Percentiles rank a stretch among this genome's conserved stretches.
Conservation (phyloP, 208 protist species). For the Acanthamoeba castellanii region DNA sequence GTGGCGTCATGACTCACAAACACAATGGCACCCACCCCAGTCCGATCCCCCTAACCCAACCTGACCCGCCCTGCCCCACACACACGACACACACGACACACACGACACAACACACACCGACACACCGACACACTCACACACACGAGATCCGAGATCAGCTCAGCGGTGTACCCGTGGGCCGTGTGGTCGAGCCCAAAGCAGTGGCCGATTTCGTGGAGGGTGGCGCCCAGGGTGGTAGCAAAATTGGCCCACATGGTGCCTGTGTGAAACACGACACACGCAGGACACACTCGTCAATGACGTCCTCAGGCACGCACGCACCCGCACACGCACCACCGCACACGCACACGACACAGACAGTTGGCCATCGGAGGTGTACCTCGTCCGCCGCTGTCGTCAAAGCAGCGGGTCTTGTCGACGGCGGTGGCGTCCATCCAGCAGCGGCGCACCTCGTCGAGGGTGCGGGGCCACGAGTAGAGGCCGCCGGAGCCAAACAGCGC, state of each 20-base stretch:
- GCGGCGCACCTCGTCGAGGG: neutral
- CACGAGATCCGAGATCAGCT: too few relatives aligned
- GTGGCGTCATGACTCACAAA: too few relatives aligned
- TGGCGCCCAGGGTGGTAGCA: neutral
- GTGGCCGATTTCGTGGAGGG: constrained; percentile 19
- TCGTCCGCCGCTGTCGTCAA: neutral
- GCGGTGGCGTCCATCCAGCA: constrained; percentile 11
- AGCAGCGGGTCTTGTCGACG: neutral
- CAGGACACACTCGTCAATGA: too few relatives aligned
- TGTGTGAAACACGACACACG: too few relatives aligned
- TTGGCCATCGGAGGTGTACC: neutral
- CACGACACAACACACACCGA: too few relatives aligned
- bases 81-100: too few relatives aligned
- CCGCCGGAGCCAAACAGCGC: neutral
- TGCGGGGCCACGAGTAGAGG: constrained; percentile 6
- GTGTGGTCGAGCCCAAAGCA: constrained; percentile 35
- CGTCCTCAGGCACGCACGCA: too few relatives aligned
- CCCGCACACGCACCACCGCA: neutral
- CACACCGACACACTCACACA: too few relatives aligned
- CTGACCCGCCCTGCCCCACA: too few relatives aligned
- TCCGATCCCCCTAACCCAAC: too few relatives aligned
- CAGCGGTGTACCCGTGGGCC: neutral
- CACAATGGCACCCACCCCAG: too few relatives aligned
- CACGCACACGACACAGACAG: too few relatives aligned
- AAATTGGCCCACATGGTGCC: constrained; percentile 40